These are phyloP conservation scores for Mycena crocata DNA, from an alignment of 768 basidiomycete species.

Conservation along the genomic window DNA sequence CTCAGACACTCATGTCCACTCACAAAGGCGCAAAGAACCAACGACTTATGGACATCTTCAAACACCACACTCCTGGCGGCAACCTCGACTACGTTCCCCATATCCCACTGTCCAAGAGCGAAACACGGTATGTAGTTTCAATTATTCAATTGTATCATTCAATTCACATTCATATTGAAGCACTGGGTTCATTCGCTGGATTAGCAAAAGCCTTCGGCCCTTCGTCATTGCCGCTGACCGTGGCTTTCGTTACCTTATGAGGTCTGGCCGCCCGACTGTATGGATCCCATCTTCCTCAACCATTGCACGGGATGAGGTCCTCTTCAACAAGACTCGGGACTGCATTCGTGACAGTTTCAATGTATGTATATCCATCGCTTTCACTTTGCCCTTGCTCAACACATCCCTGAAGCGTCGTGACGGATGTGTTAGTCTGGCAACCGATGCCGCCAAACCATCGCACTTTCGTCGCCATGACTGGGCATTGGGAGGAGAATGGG, in stretches of 20 bases:
- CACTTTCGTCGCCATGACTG: conserved; percentile 38
- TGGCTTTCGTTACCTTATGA: conserved; percentile 39
- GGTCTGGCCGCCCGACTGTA: conserved; percentile 36
- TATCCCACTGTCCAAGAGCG: conserved; percentile 37
- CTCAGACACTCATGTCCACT: neutral
- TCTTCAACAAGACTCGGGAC: conserved; percentile 31
- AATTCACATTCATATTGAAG: conserved; percentile 27
- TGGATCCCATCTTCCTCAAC: conserved; percentile 37
- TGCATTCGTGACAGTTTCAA: conserved; percentile 7
- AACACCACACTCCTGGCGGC: conserved; percentile 1
- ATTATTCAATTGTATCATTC: neutral
- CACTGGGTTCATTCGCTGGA: conserved; percentile 40
- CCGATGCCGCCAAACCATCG: too few relatives aligned
- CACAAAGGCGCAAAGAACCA: conserved; percentile 2
- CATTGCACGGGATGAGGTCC: conserved; percentile 33
- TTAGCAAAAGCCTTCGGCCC: conserved; percentile 36
- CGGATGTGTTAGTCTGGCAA: conserved; percentile 27
- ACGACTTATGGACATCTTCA: conserved; percentile 20
- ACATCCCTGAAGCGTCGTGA: conserved; percentile 25
- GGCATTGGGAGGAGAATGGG: conserved; percentile 37
- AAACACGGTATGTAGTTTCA: conserved; percentile 36
- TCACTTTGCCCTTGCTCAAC: neutral
- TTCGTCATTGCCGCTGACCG: conserved; percentile 38
- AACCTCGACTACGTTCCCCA: conserved; percentile 32
- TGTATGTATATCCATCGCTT: neutral